Evolutionary conservation across 1,284 basidiomycete species (phyloP), one percentile per base, ranked within the genome.

Genomic region (Porodaedalea pini): DNA sequence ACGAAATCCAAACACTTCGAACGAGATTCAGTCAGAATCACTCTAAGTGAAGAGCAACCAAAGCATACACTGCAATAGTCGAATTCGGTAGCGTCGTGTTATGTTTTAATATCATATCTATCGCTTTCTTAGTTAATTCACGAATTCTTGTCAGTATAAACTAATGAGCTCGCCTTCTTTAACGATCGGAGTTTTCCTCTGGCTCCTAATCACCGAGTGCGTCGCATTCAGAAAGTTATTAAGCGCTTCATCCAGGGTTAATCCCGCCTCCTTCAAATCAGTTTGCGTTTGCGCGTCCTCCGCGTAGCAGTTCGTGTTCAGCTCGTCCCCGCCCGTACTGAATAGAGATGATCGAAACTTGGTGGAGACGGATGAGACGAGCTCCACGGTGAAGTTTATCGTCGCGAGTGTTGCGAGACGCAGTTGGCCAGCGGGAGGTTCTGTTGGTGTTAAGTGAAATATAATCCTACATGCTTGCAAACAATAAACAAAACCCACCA

Each of bases 281-380:
- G 54, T 56, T 37, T 65, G 61, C 0, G 74, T 73, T 6, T 57
- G 55, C 1, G 59, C 53, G 61, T 78, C 76, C 17, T 71, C 64
- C 5, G 69, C 69, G 66, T 74, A 78, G 65, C 76, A 78, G 5
- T 64, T 60, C 34, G 61, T 60, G 60, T 78, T 78, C 54, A 80
- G 66, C 66, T 82, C 80, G 64, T 81, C 80, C 0, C 79, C 80
- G 2, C 80, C 80, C 0, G 77, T 75, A 21, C 71, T 71, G 56
- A 82, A 71, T 57, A 77, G 74, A 11, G 61, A 59, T 7, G 71
- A 64, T 0, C 65, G 64, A 17, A 67, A 65, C 13, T 65, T 61
- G 1, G 51, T 41, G 2, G 57, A 56, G 3, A 72, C 63, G 2
- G 63, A 56, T 1, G 54, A 49, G 54, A 77, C 71, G 29, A 80